Evolutionary conservation across 257 asterid genomes (phyloP).

Genomic region (Parsonsia alboflavescens): DNA sequence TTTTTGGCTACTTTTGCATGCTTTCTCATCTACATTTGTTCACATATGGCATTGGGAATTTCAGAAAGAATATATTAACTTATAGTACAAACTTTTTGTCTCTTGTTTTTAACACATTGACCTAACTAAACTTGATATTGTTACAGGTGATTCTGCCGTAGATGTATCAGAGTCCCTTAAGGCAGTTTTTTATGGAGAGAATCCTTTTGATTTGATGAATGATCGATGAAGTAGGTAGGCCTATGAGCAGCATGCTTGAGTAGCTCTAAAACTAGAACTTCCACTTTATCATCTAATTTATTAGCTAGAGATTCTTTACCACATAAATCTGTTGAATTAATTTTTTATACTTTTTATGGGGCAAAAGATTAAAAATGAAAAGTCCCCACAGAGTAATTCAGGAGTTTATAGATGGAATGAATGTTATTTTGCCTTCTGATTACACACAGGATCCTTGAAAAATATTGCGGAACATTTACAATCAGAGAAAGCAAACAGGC

Average conservation of each 20-base stretch:
- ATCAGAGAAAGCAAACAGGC: constrained; percentile 44
- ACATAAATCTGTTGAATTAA: neutral
- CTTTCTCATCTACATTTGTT: neutral
- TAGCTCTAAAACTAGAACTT: neutral
- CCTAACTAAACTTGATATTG: neutral
- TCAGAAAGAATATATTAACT: neutral
- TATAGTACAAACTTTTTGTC: neutral
- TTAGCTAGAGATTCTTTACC: neutral
- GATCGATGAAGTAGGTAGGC: constrained; percentile 40
- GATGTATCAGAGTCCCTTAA: constrained; percentile 34
- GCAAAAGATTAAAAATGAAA: no score
- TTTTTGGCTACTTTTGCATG: neutral
- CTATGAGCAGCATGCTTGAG: constrained; percentile 2
- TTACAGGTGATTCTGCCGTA: constrained; percentile 37
- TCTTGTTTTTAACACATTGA: neutral
- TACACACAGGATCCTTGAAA: constrained; percentile 38
- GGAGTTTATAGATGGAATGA: neutral
- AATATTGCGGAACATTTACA: constrained; percentile 41
- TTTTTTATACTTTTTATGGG: neutral
- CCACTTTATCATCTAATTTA: neutral
- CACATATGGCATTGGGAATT: neutral
- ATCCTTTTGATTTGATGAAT: constrained; percentile 43
- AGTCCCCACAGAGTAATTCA: no score
- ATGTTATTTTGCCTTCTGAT: constrained; percentile 8
- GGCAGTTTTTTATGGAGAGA: constrained; percentile 41